Percentiles rank a stretch among this genome's conserved stretches.
These are phyloP conservation scores for Diplocarpon rosae DNA, from an alignment of 2,329 filamentous ascomycete species.

Conservation along the genomic window DNA sequence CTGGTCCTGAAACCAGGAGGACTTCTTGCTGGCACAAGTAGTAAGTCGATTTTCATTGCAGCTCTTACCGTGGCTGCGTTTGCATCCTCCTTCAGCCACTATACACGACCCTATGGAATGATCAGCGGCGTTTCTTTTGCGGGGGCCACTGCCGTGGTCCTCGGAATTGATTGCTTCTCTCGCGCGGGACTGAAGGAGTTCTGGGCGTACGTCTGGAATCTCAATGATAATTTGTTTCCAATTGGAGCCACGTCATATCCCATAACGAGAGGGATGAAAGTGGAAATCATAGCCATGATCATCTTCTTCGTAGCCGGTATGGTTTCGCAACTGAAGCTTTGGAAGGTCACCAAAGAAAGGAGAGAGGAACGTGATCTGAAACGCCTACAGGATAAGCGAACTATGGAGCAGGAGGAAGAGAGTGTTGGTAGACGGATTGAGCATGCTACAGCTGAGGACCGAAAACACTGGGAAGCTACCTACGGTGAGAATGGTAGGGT, in stretches of 20 bases:
- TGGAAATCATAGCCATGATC: conserved; percentile 70
- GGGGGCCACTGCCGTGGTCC: conserved; percentile 65
- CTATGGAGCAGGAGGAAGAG: conserved; percentile 54
- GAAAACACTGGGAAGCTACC: conserved; percentile 62
- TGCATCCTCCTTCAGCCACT: conserved; percentile 65
- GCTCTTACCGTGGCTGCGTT: conserved; percentile 59
- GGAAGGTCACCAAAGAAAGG: conserved; percentile 64
- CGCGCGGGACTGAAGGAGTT: conserved; percentile 90
- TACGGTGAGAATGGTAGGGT: conserved; percentile 51
- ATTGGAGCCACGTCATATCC: conserved; percentile 69
- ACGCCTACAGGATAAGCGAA: conserved; percentile 38
- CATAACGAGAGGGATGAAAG: conserved; percentile 72
- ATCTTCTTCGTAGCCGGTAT: conserved; percentile 66
- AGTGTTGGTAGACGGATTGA: conserved; percentile 58
- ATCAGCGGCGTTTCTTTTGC: conserved; percentile 69
- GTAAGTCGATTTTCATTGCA: conserved; percentile 66
- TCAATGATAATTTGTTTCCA: conserved; percentile 75
- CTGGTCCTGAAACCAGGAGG: conserved; percentile 68
- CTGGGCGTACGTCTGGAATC: conserved; percentile 81
- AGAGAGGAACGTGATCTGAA: conserved; percentile 42
- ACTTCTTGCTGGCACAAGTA: conserved; percentile 48
- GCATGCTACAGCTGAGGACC: conserved; percentile 48
- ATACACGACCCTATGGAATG: conserved; percentile 67
- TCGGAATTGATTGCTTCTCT: conserved; percentile 87
- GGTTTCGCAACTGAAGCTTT: conserved; percentile 75